Conservation (phyloP, 306 rosid species). For the Cucurbita pepo region DNA sequence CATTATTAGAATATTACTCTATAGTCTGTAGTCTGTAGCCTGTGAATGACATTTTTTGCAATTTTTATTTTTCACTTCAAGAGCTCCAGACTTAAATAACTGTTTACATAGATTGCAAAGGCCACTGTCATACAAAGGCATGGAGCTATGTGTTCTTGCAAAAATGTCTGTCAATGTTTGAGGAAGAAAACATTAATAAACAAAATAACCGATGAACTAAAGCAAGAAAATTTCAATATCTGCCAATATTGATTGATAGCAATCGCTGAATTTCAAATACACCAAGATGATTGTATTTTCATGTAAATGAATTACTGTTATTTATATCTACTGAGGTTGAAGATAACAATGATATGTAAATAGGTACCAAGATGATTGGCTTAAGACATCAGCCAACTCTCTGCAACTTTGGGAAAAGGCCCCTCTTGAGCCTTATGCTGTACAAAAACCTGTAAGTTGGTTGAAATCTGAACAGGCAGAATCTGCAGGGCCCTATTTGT, state of each 20-base stretch:
- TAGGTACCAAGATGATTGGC: slow-evolving; percentile 99
- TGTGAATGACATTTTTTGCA: neutral
- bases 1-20: neutral
- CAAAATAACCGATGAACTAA: neutral
- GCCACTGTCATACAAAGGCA: neutral
- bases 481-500: neutral
- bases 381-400: slow-evolving; percentile 71
- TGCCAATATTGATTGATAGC: neutral
- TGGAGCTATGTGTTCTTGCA: neutral
- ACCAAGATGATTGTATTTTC: neutral
- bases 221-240: neutral
- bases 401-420: slow-evolving; percentile 93
- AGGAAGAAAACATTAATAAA: neutral
- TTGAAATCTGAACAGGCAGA: slow-evolving; percentile 7
- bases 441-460: slow-evolving; percentile 69
- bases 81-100: neutral
- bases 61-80: neutral
- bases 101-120: neutral
- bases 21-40: neutral
- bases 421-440: slow-evolving; percentile 93
- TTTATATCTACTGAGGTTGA: neutral
- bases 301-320: neutral
- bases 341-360: slow-evolving; percentile 7
- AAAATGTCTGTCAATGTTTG: neutral
- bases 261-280: neutral